phyloP scores from a whole-genome alignment of 257 asterid species.

The Ajuga chamaepitys region DNA sequence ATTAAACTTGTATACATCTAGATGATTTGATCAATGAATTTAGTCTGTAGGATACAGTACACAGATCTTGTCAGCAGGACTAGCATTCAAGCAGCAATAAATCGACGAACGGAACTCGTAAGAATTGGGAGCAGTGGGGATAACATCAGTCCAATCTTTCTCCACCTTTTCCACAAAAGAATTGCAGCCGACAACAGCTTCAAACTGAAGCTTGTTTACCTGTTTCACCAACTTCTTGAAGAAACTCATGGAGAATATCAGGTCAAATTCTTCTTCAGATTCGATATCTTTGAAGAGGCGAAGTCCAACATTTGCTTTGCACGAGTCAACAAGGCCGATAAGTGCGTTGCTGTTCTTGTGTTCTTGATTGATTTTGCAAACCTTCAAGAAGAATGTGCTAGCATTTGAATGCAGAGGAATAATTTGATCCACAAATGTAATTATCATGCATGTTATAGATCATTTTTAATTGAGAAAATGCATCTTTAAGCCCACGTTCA shows the following conservation, averaged over 20 bases:
- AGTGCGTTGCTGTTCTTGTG: slow-evolving; percentile 27
- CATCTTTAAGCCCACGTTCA: no score
- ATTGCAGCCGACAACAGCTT: slow-evolving; percentile 39
- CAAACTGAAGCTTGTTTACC: slow-evolving; percentile 41
- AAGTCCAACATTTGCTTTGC: slow-evolving; percentile 54
- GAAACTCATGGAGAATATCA: slow-evolving; percentile 58
- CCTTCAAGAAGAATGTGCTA: slow-evolving; percentile 32
- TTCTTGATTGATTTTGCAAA: slow-evolving; percentile 26
- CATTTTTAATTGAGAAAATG: not conserved
- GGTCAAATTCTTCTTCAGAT: slow-evolving; percentile 34
- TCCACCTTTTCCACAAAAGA: slow-evolving; percentile 47
- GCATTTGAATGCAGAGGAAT: not conserved
- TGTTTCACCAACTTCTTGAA: slow-evolving; percentile 49
- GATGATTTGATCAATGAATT: not conserved
- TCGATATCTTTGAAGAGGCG: slow-evolving; percentile 24
- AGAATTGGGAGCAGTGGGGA: slow-evolving; percentile 57
- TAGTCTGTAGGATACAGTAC: slow-evolving; percentile 34
- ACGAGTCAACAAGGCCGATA: slow-evolving; percentile 52
- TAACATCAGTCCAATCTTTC: slow-evolving; percentile 64
- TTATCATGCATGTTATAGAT: not conserved
- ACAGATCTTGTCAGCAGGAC: slow-evolving; percentile 45
- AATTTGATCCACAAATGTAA: not conserved
- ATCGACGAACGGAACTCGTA: slow-evolving; percentile 65
- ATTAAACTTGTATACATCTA: not conserved
- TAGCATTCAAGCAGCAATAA: slow-evolving; percentile 48